Evolutionary conservation across 1,139 yeast genomes (phyloP), one percentile per base, ranked within the genome.

Genomic region (Candida sanyaensis): DNA sequence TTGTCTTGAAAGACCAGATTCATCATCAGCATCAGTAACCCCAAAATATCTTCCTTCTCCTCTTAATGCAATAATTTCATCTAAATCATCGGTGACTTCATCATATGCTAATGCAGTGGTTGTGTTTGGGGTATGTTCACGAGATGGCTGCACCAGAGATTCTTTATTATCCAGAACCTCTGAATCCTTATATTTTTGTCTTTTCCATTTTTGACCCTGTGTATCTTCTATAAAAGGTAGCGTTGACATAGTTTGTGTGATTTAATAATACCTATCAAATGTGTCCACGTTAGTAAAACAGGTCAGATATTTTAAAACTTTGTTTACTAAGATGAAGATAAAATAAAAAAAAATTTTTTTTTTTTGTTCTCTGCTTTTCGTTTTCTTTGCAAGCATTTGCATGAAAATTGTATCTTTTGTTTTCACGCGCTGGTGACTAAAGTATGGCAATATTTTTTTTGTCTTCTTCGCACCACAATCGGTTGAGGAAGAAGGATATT

Each of bases 21-120:
- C 62, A 50, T 85, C 68, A 53, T 75, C 52, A 0, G 76, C 78
- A 50, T 83, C 88, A 0, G 75, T 72, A 5, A 75, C 80, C 8
- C 96, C 97, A 63, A 91, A 91, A 59, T 91, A 91, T 45, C 97
- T 73, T 0, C 97, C 97, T 53, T 84, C 88, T 4, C 97, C 97
- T 56, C 97, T 71, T 23, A 84, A 63, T 49, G 80, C 87, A 6
- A 84, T 72, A 47, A 87, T 72, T 62, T 85, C 89, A 51, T 86
- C 90, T 5, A 89, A 83, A 58, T 86, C 83, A 53, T 80, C 81
- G 57, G 84, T 84, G 8, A 86, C 92, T 57, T 86, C 86, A 33
- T 84, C 90, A 49, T 78, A 70, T 3, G 77, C 62, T 26, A 75
- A 66, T 17, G 77, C 71, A 12, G 60, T 55, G 10, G 48, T 37